Base-by-base conservation (phyloP, 352 stramenopile genomes). In the Globisporangium nagaii region DNA sequence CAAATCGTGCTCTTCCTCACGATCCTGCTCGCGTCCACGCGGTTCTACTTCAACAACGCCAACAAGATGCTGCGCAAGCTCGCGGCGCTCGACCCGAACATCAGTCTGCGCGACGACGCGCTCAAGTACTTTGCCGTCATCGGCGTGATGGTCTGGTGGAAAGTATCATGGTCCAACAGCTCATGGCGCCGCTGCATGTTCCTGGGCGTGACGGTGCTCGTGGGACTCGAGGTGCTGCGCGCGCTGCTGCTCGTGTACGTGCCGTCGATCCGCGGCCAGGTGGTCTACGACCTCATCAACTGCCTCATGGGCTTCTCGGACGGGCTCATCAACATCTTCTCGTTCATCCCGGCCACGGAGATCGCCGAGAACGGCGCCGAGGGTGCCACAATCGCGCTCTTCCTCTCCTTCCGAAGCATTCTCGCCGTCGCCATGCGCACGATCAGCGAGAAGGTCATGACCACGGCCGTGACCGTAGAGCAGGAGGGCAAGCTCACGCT, bases 1-100 rank as follows among this genome's bases (percentile, higher is more conserved):
- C 79, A 88, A 56, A 75, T 90, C 42, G 76, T 87, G 61, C 63
- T 87, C 34, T 89, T 87, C 61, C 55, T 87, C 54, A 82, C 73
- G 30, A 60, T 90, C 40, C 19, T 59, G 39, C 62, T 75, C 34
- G 63, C 36, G 12, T 54, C 53, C 20, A 70, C 63, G n/a, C 56
- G 54, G 22, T 75, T 71, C 50, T 70, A 78, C 65, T 80, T 90
- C 42, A 70, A 47, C 32, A 66, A 66, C 3, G 72, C 75, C 40
- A 73, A 75, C 58, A 56, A 48, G 9, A 61, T 71, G 5, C 63
- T 87, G 49, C 58, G 61, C 39, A 58, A 52, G 12, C 43, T 59
- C 31, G 41, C 53, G 25, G 15, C 7, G 15, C 43, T 59, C 15
- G 53, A 59, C 53, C 12, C 53, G 11, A 32, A 59, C 22, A n/a